A percentile compares a stretch with the other conserved stretches of the same genome.
Evolutionary conservation across 345 rosid genomes (phyloP).

Genomic region (Rhodamnia argentea): DNA sequence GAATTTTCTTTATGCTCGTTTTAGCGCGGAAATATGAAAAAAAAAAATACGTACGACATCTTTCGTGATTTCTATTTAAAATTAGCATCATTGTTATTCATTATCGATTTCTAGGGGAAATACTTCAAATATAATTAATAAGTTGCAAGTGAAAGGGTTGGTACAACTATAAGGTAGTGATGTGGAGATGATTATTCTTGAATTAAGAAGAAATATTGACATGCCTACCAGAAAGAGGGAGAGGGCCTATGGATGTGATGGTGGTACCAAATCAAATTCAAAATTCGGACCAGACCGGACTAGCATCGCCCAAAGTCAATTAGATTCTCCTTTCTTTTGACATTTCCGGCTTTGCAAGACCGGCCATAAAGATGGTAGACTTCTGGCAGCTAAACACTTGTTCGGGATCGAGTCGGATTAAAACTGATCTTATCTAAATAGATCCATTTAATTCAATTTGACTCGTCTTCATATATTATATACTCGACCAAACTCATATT

Average conservation of each 20-base stretch:
- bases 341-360: background rate
- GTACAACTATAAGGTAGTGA: background rate
- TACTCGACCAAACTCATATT: no score
- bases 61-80: no score
- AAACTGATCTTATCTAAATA: no score
- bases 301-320: background rate
- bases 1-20: background rate
- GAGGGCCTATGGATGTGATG: background rate
- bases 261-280: background rate
- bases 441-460: no score
- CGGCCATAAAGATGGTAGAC: background rate
- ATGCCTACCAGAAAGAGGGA: background rate
- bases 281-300: background rate
- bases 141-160: background rate
- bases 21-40: background rate
- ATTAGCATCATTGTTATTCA: background rate
- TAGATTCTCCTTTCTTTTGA: background rate
- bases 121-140: background rate
- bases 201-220: background rate
- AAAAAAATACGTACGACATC: background rate
- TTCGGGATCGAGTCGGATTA: no score
- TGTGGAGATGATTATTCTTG: background rate
- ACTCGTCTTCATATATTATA: no score
- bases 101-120: background rate
- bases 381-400: background rate